A percentile compares a stretch with the other conserved stretches of the same genome.
phyloP scores from a whole-genome alignment of 345 rosid genomes.

The Eutrema japonicum region DNA sequence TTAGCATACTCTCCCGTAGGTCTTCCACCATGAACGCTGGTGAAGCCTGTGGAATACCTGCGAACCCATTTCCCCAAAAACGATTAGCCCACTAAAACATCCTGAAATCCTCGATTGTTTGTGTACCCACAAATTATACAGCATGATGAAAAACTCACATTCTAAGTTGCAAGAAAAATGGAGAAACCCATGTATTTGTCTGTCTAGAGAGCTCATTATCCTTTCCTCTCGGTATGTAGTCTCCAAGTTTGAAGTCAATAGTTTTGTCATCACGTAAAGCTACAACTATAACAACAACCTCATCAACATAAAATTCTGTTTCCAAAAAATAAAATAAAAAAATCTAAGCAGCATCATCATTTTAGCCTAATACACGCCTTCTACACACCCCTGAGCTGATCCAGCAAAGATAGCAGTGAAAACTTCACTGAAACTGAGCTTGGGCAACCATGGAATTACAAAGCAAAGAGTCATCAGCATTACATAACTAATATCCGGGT shows the following conservation, averaged over 20 bases:
- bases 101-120: neutral
- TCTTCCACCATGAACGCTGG: conserved; percentile 83
- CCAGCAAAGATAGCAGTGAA: conserved; percentile 11
- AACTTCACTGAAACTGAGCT: conserved; percentile 22
- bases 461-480: conserved; percentile 15
- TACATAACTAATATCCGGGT: neutral
- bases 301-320: conserved; percentile 4
- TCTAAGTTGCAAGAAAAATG: conserved; percentile 44
- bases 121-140: neutral
- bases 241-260: conserved; percentile 28
- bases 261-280: conserved; percentile 43
- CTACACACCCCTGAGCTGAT: conserved; percentile 10
- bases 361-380: conserved; percentile 3
- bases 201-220: conserved; percentile 40
- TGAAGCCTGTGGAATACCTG: conserved; percentile 65
- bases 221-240: conserved; percentile 21
- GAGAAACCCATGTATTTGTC: conserved; percentile 38
- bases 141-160: conserved; percentile 48
- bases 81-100: conserved; percentile 9
- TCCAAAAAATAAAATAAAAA: neutral
- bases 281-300: conserved; percentile 39
- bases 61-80: conserved; percentile 3
- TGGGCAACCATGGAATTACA: conserved; percentile 7
- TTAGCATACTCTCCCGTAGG: conserved; percentile 87
- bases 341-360: neutral